A percentile compares a stretch with the other conserved stretches of the same genome.
Evolutionary conservation across 1,139 yeast genomes (phyloP).

Genomic region (Kurtzmaniella natalensis): DNA sequence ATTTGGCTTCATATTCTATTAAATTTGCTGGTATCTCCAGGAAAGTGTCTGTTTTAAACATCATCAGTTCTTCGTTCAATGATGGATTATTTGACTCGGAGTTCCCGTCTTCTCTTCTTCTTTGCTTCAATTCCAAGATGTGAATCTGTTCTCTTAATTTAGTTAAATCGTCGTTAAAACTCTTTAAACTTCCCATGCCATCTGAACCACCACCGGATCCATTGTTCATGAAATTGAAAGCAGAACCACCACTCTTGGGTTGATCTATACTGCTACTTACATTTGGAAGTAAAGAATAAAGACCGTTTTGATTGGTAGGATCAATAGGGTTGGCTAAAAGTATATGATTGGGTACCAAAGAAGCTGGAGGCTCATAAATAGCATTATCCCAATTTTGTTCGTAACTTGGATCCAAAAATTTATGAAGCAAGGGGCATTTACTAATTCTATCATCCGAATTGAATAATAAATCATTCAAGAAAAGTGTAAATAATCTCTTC

Average conservation of each 20-base stretch:
- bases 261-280: slow-evolving; percentile 18
- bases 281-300: slow-evolving; percentile 38
- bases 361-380: slow-evolving; percentile 43
- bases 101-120: slow-evolving; percentile 9
- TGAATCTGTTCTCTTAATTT: slow-evolving; percentile 33
- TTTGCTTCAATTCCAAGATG: slow-evolving; percentile 24
- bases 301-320: slow-evolving; percentile 44
- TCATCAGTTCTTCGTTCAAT: neutral
- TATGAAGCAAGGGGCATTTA: slow-evolving; percentile 32
- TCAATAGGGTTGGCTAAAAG: slow-evolving; percentile 42
- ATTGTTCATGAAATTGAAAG: slow-evolving; percentile 21
- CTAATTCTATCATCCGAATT: slow-evolving; percentile 22
- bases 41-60: slow-evolving; percentile 11
- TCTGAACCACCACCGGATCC: slow-evolving; percentile 30
- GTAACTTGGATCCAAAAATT: slow-evolving; percentile 46
- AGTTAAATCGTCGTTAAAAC: slow-evolving; percentile 34
- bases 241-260: slow-evolving; percentile 1
- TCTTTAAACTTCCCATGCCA: slow-evolving; percentile 28
- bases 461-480: slow-evolving; percentile 34
- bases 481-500: slow-evolving; percentile 34
- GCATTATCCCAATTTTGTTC: slow-evolving; percentile 47
- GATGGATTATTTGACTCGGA: neutral
- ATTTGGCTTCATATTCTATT: slow-evolving; percentile 31
- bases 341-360: slow-evolving; percentile 35
- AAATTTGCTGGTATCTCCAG: slow-evolving; percentile 31